These are phyloP conservation scores for Acanthamoeba healyi DNA, from an alignment of 208 protist species.

Conservation along the genomic window DNA sequence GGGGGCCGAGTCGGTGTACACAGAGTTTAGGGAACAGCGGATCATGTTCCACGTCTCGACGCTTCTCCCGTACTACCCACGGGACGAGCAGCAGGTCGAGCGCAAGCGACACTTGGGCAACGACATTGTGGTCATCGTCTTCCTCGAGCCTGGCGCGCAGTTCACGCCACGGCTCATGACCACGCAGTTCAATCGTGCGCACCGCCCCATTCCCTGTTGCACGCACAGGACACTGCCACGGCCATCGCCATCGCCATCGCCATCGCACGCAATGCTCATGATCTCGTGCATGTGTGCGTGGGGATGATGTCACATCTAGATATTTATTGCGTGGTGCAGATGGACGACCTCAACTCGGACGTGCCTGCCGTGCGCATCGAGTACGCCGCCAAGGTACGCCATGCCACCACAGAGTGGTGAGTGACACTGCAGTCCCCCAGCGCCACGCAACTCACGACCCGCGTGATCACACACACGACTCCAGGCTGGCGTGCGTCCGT, in stretches of 20 bases:
- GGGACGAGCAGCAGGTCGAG: constrained; percentile 71
- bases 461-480: background rate
- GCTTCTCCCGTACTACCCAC: constrained; percentile 52
- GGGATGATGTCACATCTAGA: background rate
- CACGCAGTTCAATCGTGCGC: constrained; percentile 73
- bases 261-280: too few relatives aligned
- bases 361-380: background rate
- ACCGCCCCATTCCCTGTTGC: too few relatives aligned
- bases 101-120: constrained; percentile 76
- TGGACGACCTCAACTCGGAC: background rate
- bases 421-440: too few relatives aligned
- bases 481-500: constrained; percentile 38
- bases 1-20: constrained; percentile 62
- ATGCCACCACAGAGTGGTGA: too few relatives aligned
- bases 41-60: constrained; percentile 77
- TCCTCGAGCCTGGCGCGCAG: background rate
- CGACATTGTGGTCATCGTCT: constrained; percentile 75
- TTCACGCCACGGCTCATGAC: constrained; percentile 46
- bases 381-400: background rate
- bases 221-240: too few relatives aligned
- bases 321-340: constrained; percentile 40
- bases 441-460: too few relatives aligned
- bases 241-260: too few relatives aligned
- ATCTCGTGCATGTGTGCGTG: background rate
- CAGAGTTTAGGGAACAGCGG: constrained; percentile 63